Evolutionary conservation across 106 monocot species (phyloP).

Genomic region (Apostasia ramifera): DNA sequence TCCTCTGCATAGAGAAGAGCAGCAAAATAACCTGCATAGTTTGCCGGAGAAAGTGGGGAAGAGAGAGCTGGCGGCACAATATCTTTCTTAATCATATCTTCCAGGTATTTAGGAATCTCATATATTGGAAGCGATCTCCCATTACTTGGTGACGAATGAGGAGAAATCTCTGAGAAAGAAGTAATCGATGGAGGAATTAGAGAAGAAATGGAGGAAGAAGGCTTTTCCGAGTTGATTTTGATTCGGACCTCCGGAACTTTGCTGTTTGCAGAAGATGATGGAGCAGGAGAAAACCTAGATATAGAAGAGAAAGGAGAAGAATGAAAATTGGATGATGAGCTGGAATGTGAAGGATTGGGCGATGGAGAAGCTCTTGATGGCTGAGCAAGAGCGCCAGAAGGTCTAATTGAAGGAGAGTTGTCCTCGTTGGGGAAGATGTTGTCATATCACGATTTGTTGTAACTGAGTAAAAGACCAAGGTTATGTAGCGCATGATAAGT

Average conservation of each 20-base stretch:
- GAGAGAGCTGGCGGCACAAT: conserved; percentile 16
- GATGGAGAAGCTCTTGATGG: background rate
- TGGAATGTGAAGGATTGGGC: background rate
- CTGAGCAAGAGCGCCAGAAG: background rate
- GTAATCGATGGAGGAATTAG: background rate
- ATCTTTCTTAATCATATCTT: conserved; percentile 14
- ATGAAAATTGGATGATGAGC: too few species aligned
- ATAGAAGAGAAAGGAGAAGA: too few species aligned
- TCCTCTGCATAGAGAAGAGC: conserved; percentile 33
- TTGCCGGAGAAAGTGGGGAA: conserved; percentile 9
- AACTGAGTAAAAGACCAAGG: too few species aligned
- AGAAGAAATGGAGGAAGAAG: background rate
- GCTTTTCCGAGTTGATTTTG: background rate
- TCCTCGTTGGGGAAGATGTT: too few species aligned
- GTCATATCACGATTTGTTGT: too few species aligned
- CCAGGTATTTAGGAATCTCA: conserved; percentile 21
- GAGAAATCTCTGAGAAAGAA: background rate
- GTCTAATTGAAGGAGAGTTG: background rate
- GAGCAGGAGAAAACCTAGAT: background rate
- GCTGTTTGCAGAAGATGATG: background rate
- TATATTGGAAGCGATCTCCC: conserved; percentile 6
- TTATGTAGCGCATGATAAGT: too few species aligned
- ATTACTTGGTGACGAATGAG: background rate
- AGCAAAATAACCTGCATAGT: conserved; percentile 21
- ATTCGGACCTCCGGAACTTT: background rate